Evolutionary conservation across 2,329 filamentous ascomycete species (phyloP), one percentile per base, ranked within the genome.

Genomic region (Colletotrichum zoysiae): DNA sequence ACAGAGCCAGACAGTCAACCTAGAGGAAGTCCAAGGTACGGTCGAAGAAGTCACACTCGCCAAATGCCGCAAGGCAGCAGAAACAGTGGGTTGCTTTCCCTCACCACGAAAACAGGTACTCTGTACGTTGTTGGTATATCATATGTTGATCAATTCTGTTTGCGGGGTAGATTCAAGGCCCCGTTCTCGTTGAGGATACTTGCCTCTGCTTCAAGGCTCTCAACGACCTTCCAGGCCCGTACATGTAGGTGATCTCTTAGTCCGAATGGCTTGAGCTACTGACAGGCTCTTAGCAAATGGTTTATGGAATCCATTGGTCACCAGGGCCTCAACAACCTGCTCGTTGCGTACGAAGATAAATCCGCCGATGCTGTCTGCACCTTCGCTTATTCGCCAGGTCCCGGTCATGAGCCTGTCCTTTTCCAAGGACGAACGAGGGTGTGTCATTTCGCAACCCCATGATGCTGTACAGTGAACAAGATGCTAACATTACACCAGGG

Each of bases 121-220:
- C 33, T 50, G 26, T 30, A 26, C 18, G 18, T 33, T 16, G 4
- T 33, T 35, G 55, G 12, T 16, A 18, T 56, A 26, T 23, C 48
- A 8, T 5, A n/a, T 12, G 7, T 20, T 44, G 18, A 61, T 26
- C 42, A 20, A 67, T 55, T 30, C 33, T 46, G 11, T n/a, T 1
- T 58, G 69, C 68, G 20, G 48, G 23, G 56, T 72, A 97, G 94
- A 83, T 96, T 59, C 86, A 92, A 77, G 95, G 95, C 0, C 95
- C 97, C 4, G 96, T 98, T 11, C 86, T 99, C 50, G 95, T 97
- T 14, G 96, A 99, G 83, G 96, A 99, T 82, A 99, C 96, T 20
- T 95, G 95, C 76, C 87, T 99, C 60, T 97, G 95, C 85, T 99
- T 98, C 80, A 92, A 93, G 79, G 95, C 95, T 26, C 88, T 98